phyloP scores from a whole-genome alignment of 257 asterid species.

The Sherardia arvensis region DNA sequence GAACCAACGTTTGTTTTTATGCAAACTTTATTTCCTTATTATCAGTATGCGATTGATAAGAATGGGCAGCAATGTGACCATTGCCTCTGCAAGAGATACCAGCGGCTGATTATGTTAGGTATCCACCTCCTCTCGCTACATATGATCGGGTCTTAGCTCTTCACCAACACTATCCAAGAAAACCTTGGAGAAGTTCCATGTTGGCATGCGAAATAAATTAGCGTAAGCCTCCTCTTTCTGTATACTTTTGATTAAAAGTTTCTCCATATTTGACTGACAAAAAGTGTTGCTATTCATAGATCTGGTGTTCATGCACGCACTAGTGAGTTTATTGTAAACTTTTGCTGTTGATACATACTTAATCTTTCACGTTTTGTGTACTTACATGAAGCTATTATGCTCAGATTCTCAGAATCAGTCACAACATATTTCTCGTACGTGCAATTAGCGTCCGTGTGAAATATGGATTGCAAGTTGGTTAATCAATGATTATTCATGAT shows the following conservation, averaged over 20 bases:
- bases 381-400: not conserved
- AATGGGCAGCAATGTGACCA: not conserved
- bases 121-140: slow-evolving; percentile 63
- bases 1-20: not conserved
- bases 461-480: too few relatives aligned
- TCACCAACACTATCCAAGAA: slow-evolving; percentile 44
- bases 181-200: slow-evolving; percentile 64
- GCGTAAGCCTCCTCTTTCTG: slow-evolving; percentile 40
- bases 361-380: not conserved
- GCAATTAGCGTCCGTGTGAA: too few relatives aligned
- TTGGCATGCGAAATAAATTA: slow-evolving; percentile 72
- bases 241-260: not conserved
- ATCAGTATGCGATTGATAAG: not conserved
- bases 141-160: slow-evolving; percentile 47
- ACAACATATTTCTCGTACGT: too few relatives aligned
- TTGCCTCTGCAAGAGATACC: slow-evolving; percentile 23
- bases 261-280: not conserved
- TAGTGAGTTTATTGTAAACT: not conserved
- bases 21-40: not conserved
- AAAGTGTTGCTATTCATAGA: not conserved
- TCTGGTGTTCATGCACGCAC: not conserved
- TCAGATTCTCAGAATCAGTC: not conserved
- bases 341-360: too few relatives aligned
- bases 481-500: too few relatives aligned
- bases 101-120: slow-evolving; percentile 28